These are phyloP conservation scores for Myxozyma neglecta DNA, from an alignment of 805 yeast species.

Conservation along the genomic window DNA sequence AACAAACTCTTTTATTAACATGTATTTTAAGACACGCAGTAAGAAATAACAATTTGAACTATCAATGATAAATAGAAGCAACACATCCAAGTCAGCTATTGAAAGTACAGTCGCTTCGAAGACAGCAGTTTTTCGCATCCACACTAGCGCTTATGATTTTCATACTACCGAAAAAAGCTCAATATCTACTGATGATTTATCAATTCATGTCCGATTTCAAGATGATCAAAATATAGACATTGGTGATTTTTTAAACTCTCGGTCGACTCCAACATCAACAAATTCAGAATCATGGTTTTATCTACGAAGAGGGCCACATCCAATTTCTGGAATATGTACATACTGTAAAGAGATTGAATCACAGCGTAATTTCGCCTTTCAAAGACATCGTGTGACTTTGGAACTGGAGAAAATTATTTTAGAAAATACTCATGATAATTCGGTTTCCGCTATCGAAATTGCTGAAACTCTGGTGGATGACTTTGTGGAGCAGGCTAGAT, in stretches of 20 bases:
- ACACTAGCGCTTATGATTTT: not conserved
- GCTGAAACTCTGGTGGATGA: conserved; percentile 14
- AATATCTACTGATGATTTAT: not conserved
- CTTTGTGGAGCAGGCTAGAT: conserved; percentile 6
- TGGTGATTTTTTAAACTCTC: not conserved
- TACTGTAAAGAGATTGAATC: conserved; percentile 17
- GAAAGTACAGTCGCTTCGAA: not conserved
- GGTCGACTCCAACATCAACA: not conserved
- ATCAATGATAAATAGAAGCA: too few relatives aligned
- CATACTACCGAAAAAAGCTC: not conserved
- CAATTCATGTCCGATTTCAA: not conserved
- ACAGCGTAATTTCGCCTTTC: not conserved
- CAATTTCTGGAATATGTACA: conserved; percentile 5
- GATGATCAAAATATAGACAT: not conserved
- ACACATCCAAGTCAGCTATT: not conserved
- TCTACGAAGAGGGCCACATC: conserved; percentile 11
- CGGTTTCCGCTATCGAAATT: not conserved
- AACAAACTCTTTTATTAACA: too few relatives aligned
- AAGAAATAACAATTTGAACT: too few relatives aligned
- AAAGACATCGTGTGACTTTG: conserved; percentile 3
- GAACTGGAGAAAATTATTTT: conserved; percentile 9
- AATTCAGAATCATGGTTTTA: conserved; percentile 5
- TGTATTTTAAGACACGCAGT: too few relatives aligned
- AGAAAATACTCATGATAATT: conserved; percentile 4
- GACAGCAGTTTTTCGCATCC: not conserved